These are phyloP conservation scores for Spinellus fusiger DNA, from an alignment of 192 early-diverging fungal genomes.

Conservation along the genomic window DNA sequence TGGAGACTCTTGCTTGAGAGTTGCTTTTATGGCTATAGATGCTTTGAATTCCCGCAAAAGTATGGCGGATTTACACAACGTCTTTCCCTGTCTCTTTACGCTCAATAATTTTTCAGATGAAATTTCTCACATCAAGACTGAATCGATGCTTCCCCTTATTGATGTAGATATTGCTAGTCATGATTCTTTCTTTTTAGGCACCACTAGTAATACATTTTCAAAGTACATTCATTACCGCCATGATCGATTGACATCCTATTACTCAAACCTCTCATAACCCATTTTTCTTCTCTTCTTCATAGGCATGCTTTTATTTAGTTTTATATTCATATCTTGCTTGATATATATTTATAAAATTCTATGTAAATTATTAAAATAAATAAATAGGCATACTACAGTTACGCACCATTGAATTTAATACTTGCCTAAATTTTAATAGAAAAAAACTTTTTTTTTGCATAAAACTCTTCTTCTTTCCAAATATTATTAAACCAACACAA, in stretches of 20 bases:
- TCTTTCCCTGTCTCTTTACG: slow-evolving; percentile 50
- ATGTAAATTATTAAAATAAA: too few relatives aligned
- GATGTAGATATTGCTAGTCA: slow-evolving; percentile 44
- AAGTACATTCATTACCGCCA: slow-evolving; percentile 23
- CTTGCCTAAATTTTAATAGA: too few relatives aligned
- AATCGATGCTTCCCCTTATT: slow-evolving; percentile 37
- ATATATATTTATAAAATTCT: too few relatives aligned
- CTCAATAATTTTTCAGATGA: slow-evolving; percentile 40
- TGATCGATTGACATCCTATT: slow-evolving; percentile 4
- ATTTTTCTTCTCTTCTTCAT: too few relatives aligned
- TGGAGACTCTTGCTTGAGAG: slow-evolving; percentile 18
- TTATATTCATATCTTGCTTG: too few relatives aligned
- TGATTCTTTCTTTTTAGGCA: slow-evolving; percentile 43
- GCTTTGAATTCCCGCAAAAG: slow-evolving; percentile 31
- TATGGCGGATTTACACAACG: slow-evolving; percentile 28
- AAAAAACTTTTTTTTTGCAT: too few relatives aligned
- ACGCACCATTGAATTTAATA: too few relatives aligned
- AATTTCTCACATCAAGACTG: neutral
- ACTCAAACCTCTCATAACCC: neutral
- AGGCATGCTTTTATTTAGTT: too few relatives aligned
- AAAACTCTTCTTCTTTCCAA: too few relatives aligned
- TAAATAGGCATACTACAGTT: too few relatives aligned
- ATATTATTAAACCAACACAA: too few relatives aligned
- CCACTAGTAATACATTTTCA: slow-evolving; percentile 42
- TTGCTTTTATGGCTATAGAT: slow-evolving; percentile 48